Conservation (phyloP, 352 stramenopile species). For the Blastocystis sp. region DNA sequence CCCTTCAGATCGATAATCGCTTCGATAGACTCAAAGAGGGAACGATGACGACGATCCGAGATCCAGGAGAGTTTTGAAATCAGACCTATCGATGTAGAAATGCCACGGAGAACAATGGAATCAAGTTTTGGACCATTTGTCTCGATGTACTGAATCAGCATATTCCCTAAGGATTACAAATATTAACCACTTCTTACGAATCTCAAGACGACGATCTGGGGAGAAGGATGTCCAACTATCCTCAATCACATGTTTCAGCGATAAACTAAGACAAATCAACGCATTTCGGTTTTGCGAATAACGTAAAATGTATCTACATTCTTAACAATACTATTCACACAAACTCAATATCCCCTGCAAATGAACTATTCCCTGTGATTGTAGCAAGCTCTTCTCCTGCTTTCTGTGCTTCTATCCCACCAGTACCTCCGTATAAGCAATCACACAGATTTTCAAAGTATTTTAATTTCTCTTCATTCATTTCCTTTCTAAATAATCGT, state of each 20-base stretch:
- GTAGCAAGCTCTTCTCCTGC: conserved; percentile 12
- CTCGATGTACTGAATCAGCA: conserved; percentile 19
- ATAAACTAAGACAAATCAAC: conserved; percentile 29
- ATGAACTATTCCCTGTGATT: conserved; percentile 41
- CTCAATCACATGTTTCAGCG: conserved; percentile 44
- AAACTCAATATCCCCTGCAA: conserved; percentile 48
- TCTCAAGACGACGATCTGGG: conserved; percentile 14
- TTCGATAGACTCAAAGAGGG: conserved; percentile 26
- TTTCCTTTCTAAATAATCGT: not conserved
- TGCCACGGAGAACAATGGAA: not conserved
- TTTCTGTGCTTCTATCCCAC: not conserved
- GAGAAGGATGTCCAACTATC: conserved; percentile 35
- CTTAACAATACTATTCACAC: not conserved
- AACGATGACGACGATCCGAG: conserved; percentile 27
- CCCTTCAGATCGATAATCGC: not conserved
- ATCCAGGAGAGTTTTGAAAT: conserved; percentile 57
- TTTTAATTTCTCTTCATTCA: conserved; percentile 47
- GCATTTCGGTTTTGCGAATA: conserved; percentile 44
- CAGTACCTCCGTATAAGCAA: conserved; percentile 12
- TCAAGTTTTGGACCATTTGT: not conserved
- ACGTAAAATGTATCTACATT: conserved; percentile 23
- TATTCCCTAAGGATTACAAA: not conserved
- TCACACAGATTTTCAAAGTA: conserved; percentile 57
- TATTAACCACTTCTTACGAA: not conserved
- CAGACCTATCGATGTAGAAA: conserved; percentile 22